Evolutionary conservation across 306 rosid species (phyloP), one percentile per base, ranked within the genome.

Genomic region (Cucurbita moschata): DNA sequence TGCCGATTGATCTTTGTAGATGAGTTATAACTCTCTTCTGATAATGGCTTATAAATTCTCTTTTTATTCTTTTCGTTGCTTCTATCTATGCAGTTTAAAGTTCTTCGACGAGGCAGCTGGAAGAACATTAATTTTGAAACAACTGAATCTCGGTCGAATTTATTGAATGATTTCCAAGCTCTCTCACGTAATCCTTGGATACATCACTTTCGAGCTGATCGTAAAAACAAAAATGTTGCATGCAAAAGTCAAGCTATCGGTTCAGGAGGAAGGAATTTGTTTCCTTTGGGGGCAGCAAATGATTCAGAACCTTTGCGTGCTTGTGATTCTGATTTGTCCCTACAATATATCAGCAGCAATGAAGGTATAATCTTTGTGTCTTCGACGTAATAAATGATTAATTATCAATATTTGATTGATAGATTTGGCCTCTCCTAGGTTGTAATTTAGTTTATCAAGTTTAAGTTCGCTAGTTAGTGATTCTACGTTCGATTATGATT

Each of bases 41-140:
- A 49, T 35, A 15, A 7, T 49, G 59, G 13, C 43, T 50, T 60
- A 8, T 53, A 1, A 50, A 14, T 21, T 43, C 11, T 19, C 10
- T 8, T 8, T 37, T 15, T 73, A 10, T 16, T 57, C 0, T 43
- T 12, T 83, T 39, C 13, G 4, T 40, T 72, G 11, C 43, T 9
- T 15, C 37, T 1, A 64, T 65, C 10, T 9, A 19, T 0, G 30
- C 79, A 90, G 94, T 86, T 83, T 65, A 88, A 88, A 81, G 88
- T 88, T 15, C 80, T 72, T 77, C 86, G 88, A 55, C 76, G 81
- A 62, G 92, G 96, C 0, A 40, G 72, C 73, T 85, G 96, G 96
- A 81, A 70, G 72, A 86, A 73, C 60, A 49, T 83, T 38, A 81
- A 78, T 79, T 82, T 81, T 75, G 85, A 77, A 39, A 83, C 86